Base-by-base conservation (phyloP, 1,284 basidiomycete genomes). In the Moesziomyces globuligerus region DNA sequence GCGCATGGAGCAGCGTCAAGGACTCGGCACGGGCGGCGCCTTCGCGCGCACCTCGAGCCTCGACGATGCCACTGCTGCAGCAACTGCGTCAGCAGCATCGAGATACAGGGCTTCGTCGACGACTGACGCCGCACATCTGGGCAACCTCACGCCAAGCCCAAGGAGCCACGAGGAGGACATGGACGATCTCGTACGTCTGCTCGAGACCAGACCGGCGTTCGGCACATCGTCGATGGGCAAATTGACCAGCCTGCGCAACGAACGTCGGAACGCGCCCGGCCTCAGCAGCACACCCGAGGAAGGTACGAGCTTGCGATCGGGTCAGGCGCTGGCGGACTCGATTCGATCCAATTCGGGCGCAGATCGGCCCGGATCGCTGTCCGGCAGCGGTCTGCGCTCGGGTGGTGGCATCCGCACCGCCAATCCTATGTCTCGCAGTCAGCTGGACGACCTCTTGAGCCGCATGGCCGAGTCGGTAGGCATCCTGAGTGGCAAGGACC, bases 111-210 rank as follows among this genome's bases (percentile, higher is more conserved):
- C 55, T 0, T 40, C 49, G 4, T 53, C 66, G 3, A 54, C 39
- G 4, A 29, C 46, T 1, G 52, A 41, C 6, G 37, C 40, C 7
- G 32, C 46, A 2, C 60, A 54, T 3, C 34, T 49, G 8, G 60
- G 56, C 7, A 56, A 47, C 9, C 36, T 56, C 11, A 65, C 65
- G 17, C 59, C 65, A 7, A 68, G 68, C 34, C 54, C 72, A 9
- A 58, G 57, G 15, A 74, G 69, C 37, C 72, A 72, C 26, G 76
- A 78, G 7, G 74, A 76, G 15, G 76, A 76, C 38, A 57, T 78
- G 41, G 74, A 71, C 38, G 76, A 74, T 36, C 59, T 78, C 3
- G 66, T 65, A 8, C 59, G 72, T 7, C 59, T 78, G 46, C 38
- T 78, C 29, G 72, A 76, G 37, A 64, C 68, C 11, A 45, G 64